These are phyloP conservation scores for Torrubiellomyces zombiae DNA, from an alignment of 2,329 filamentous ascomycete genomes.

Conservation along the genomic window DNA sequence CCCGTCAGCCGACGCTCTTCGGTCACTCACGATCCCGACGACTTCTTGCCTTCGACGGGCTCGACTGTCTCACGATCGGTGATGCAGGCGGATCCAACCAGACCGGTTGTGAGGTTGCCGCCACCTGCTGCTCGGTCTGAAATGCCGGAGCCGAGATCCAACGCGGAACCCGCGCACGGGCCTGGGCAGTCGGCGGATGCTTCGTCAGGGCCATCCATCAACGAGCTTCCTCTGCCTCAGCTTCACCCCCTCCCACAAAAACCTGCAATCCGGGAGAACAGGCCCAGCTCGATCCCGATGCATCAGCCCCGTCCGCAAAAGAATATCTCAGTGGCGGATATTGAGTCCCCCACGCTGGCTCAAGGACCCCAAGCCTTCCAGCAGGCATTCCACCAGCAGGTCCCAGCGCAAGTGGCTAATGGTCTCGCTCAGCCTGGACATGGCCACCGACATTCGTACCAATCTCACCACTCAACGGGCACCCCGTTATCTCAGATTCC, in stretches of 20 bases:
- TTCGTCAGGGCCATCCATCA: slow-evolving; percentile 22
- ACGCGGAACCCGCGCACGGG: slow-evolving; percentile 5
- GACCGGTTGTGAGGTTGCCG: slow-evolving; percentile 72
- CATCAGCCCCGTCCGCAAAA: slow-evolving; percentile 93
- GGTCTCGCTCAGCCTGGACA: slow-evolving; percentile 43
- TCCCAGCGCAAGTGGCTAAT: slow-evolving; percentile 57
- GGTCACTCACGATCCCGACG: slow-evolving; percentile 48
- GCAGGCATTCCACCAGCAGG: slow-evolving; percentile 85
- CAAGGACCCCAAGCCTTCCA: slow-evolving; percentile 60
- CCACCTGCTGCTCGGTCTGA: slow-evolving; percentile 31
- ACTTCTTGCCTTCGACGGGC: slow-evolving; percentile 62
- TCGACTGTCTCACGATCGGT: slow-evolving; percentile 57
- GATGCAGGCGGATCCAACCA: slow-evolving; percentile 40
- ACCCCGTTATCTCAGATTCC: slow-evolving; percentile 86
- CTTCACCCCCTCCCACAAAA: slow-evolving; percentile 41
- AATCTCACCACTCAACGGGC: slow-evolving; percentile 52
- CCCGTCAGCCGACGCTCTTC: slow-evolving; percentile 83
- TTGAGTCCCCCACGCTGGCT: slow-evolving; percentile 59
- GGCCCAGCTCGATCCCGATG: slow-evolving; percentile 46
- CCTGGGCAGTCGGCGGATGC: slow-evolving; percentile 4
- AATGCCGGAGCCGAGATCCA: slow-evolving; percentile 8
- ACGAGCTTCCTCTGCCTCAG: slow-evolving; percentile 39
- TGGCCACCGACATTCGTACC: slow-evolving; percentile 50
- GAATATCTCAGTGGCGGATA: slow-evolving; percentile 79
- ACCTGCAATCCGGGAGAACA: slow-evolving; percentile 39